Base-by-base conservation (phyloP, 148 eudicot genomes). In the Chenopodium formosanum region DNA sequence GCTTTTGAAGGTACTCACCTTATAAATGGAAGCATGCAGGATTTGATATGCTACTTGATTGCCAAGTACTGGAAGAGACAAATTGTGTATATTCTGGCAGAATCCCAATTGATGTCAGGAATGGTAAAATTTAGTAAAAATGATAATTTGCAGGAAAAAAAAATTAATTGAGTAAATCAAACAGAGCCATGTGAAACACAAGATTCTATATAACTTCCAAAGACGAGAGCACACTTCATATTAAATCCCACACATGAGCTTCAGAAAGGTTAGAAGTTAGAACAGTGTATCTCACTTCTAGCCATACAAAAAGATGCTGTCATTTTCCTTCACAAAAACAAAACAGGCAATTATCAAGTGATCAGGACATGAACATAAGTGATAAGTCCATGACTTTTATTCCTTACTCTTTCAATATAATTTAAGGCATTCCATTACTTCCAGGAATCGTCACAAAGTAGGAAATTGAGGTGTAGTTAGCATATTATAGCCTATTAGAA, bases 11-110 rank as follows among this genome's bases (percentile, higher is more conserved):
- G 58, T 74, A 80, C 47, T 27, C 84, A 93, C 98, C 95, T 93
- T 95, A 85, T 76, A 83, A 65, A 95, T 88, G 37, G 94, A 89
- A 88, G 97, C 94, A 80, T 92, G 84, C 82, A 83, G 86, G 83
- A 95, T 85, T 66, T 76, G 85, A 80, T 27, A 84, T 34, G 84
- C 76, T 74, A 74, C 85, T 82, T 78, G 70, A 52, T 87, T 80
- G 75, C 79, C 87, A 78, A 47, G 58, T 32, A 81, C 82, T 81
- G 89, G 89, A 91, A 88, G 86, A 82, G 90, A 83, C 79, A 91
- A 77, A 62, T 80, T 80, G 82, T 91, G 93, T 89, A 94, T 89
- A 81, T 91, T 89, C 99, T 95, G 91, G 80, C 75, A 81, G 50
- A 77, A 75, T 25, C 8, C 74, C 74, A 40, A 75, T n/a, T 29